phyloP scores from a whole-genome alignment of 495 filamentous ascomycete genomes.

The Entonaema liquescens region DNA sequence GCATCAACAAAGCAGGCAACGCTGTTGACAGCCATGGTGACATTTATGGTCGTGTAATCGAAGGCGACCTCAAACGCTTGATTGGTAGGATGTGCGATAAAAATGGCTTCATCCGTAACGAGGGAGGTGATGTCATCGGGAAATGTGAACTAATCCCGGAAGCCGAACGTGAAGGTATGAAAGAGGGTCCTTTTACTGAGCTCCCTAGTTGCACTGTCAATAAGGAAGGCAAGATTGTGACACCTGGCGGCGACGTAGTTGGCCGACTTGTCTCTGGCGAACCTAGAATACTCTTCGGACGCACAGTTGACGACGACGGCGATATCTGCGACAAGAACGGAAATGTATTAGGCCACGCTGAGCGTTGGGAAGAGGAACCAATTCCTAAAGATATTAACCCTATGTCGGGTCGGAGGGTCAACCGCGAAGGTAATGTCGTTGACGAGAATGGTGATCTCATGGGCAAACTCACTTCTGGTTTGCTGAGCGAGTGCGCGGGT shows the following conservation, averaged over 20 bases:
- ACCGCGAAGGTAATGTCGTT: conserved; percentile 82
- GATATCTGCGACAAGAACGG: conserved; percentile 84
- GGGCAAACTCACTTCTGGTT: conserved; percentile 78
- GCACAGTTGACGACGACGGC: conserved; percentile 82
- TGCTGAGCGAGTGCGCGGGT: conserved; percentile 73
- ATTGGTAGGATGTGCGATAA: conserved; percentile 84
- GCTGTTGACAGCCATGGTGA: conserved; percentile 78
- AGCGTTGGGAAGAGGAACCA: conserved; percentile 82
- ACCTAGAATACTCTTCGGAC: conserved; percentile 73
- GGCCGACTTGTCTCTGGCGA: conserved; percentile 80
- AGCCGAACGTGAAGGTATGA: conserved; percentile 68
- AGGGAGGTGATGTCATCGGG: conserved; percentile 81
- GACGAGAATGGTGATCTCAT: conserved; percentile 83
- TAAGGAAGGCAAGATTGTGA: conserved; percentile 78
- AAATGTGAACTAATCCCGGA: conserved; percentile 81
- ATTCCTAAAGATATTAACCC: conserved; percentile 65
- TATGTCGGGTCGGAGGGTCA: conserved; percentile 81
- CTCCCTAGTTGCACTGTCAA: conserved; percentile 75
- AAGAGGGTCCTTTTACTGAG: conserved; percentile 82
- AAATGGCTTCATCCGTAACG: conserved; percentile 81
- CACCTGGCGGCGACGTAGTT: conserved; percentile 70
- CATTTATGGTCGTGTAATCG: conserved; percentile 77
- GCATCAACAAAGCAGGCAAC: conserved; percentile 86
- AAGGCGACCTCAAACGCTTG: conserved; percentile 74
- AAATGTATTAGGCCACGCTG: conserved; percentile 81